Conservation (phyloP, 768 basidiomycete species). For the Exsudoporus frostii region DNA sequence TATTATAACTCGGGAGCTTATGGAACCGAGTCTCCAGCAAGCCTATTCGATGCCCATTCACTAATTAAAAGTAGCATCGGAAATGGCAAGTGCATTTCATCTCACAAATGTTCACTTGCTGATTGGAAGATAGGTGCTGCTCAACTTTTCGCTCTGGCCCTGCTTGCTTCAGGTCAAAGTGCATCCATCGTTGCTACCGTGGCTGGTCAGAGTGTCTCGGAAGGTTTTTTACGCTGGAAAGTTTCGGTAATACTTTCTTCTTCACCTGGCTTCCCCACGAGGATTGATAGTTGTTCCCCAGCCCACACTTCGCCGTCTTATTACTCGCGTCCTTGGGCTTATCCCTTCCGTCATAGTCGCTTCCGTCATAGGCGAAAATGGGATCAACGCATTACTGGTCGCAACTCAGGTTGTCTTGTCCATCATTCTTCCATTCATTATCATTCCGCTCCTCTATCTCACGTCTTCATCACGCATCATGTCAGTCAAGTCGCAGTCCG, state of each 20-base stretch:
- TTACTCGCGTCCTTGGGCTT: conserved; percentile 79
- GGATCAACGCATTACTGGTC: conserved; percentile 79
- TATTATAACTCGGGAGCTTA: conserved; percentile 48
- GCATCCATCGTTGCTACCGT: conserved; percentile 88
- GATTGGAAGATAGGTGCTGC: conserved; percentile 57
- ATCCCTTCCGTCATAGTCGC: conserved; percentile 83
- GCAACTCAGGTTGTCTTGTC: conserved; percentile 81
- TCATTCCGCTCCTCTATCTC: conserved; percentile 75
- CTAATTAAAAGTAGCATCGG: conserved; percentile 70
- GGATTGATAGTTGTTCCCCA: conserved; percentile 33
- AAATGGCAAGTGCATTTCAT: conserved; percentile 42
- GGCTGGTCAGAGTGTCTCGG: conserved; percentile 85
- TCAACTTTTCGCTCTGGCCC: conserved; percentile 82
- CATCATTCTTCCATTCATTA: conserved; percentile 81
- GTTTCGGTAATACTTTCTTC: conserved; percentile 51
- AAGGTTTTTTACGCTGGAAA: conserved; percentile 87
- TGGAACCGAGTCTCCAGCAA: conserved; percentile 51
- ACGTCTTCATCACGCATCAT: conserved; percentile 68
- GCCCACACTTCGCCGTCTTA: conserved; percentile 74
- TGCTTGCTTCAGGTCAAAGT: conserved; percentile 85
- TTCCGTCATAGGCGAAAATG: conserved; percentile 60
- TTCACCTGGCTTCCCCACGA: conserved; percentile 21
- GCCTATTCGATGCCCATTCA: conserved; percentile 80
- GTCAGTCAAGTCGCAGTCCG: conserved; percentile 43
- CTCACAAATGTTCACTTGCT: neutral